Evolutionary conservation across 1,284 basidiomycete genomes (phyloP).

Genomic region (Ceratobasidium sp.): DNA sequence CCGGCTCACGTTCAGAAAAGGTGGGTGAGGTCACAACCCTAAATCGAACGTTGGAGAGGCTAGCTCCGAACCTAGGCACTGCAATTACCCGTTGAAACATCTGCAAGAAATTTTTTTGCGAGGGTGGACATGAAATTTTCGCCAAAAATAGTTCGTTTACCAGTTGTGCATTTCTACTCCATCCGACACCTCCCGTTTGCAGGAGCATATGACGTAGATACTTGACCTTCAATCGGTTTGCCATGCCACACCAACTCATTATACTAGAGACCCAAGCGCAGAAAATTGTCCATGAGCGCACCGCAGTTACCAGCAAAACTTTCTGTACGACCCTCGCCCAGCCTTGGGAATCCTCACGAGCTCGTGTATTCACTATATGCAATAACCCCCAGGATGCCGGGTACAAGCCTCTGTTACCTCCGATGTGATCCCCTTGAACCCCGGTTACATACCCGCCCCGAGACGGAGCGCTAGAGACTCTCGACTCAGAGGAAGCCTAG

Average conservation of each 20-base stretch:
- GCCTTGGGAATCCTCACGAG: not conserved
- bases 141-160: no score
- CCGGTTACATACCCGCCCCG: not conserved
- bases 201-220: no score
- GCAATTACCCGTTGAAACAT: not conserved
- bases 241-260: no score
- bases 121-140: not conserved
- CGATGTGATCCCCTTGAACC: not conserved
- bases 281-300: not conserved
- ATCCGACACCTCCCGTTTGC: no score
- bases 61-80: not conserved
- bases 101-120: not conserved
- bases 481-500: not conserved
- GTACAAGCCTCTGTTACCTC: not conserved
- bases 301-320: not conserved
- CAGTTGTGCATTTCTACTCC: no score
- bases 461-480: not conserved
- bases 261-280: no score
- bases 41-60: not conserved
- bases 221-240: no score
- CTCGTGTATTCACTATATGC: not conserved
- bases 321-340: not conserved
- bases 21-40: not conserved
- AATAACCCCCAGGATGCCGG: not conserved
- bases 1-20: not conserved